Evolutionary conservation across 495 filamentous ascomycete genomes (phyloP), one percentile per base, ranked within the genome.

Genomic region (Aspergillus nanangensis): DNA sequence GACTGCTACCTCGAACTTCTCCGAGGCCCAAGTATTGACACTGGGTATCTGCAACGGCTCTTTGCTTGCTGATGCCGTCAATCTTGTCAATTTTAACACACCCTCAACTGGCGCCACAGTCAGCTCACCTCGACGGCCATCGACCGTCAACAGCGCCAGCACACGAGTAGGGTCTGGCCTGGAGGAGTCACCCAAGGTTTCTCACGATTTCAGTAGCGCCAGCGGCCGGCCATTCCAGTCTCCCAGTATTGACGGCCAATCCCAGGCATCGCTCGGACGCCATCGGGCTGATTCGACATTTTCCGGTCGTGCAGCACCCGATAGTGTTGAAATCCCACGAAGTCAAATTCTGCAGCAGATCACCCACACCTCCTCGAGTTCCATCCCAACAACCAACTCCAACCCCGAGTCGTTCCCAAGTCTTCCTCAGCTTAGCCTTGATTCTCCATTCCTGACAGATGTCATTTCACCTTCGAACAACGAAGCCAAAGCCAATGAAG

Each of bases 1-100:
- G 72, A 73, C 76, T 35, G 76, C 75, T 9, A 88, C 95, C 54
- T 92, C 84, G 61, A 77, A 72, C n/a, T 70, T 72, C 37, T 53
- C 63, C 13, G 74, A 78, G 36, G 71, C 68, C 1, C 70, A 76
- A 43, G 58, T 81, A 4, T 49, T 70, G 17, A 69, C 71, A 32
- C 66, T 85, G 17, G 72, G 69, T 3, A 67, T 82, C 35, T 81
- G 76, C 66, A 84, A 86, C 59, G 76, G 77, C 11, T 68, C 75
- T 8, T 47, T 80, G 37, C 68, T 84, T 7, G 63, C 69, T 1
- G 78, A 83, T 1, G 65, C 71, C 2, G 54, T 70, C 44, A 76
- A 75, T 34, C 56, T 75, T 19, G 60, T 71, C 36, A 80, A 74
- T 44, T 73, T 82, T 63, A 69, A 73, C 35, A 78, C 80, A 1